Evolutionary conservation across 176 grass and related monocot species (phyloP), one percentile per base, ranked within the genome.

Genomic region (Zoysia pacifica): DNA sequence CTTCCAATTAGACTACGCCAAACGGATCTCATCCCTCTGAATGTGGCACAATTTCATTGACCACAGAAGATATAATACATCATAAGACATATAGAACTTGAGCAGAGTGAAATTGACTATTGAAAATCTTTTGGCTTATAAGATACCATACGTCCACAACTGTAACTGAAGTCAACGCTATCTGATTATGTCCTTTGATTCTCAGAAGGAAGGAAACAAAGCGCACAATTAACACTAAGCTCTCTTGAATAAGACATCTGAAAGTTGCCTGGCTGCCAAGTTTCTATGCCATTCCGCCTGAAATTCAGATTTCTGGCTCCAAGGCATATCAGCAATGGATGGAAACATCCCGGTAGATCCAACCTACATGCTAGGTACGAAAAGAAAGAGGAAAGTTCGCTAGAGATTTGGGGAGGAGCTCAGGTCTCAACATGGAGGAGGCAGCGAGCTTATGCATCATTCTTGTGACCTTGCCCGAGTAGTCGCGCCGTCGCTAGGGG

Each of bases 1-100:
- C 74, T 93, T 97, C 93, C 93, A 97, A 72, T 97, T 90, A 12
- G 93, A 97, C 87, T 80, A 93, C 81, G 91, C 93, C 93, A 88
- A 97, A 65, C 86, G 78, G 72, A 52, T 86, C 83, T 90, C 93
- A 97, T 8, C 69, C 93, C 85, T 97, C 90, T 97, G 44, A 39
- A 82, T 1, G 68, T 78, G 13, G 39, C 38, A 60, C 1, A 50
- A 8, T 56, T 74, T 81, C 75, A 78, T 71, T 73, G 56, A 61
- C 36, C n/a, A 62, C 48, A 50, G 1, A 39, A 10, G 73, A n/a
- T n/a, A 13, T 48, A 37, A 48, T 9, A 11, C 61, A 56, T 35
- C 49, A 5, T 14, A 68, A 6, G 43, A 41, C 62, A 44, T 47
- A 53, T 51, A 12, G n/a, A n/a, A n/a, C n/a, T n/a, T 16, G 11